Conservation (phyloP, 148 eudicot species). For the Chenopodium suecicum region DNA sequence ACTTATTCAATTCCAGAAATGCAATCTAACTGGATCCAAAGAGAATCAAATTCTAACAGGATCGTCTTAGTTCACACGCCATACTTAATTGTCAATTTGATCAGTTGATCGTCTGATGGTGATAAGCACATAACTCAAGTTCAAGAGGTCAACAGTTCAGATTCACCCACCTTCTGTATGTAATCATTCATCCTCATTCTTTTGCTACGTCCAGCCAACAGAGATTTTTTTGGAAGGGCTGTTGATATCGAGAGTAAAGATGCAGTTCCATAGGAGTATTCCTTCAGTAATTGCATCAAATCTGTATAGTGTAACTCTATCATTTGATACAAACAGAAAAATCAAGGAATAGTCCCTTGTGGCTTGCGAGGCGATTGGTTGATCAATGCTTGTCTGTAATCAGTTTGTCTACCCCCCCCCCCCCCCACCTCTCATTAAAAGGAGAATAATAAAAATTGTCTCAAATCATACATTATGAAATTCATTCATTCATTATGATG, state of each 20-base stretch:
- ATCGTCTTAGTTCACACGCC: not conserved
- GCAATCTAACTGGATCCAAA: slow-evolving; percentile 15
- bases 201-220: slow-evolving; percentile 6
- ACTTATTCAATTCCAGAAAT: slow-evolving; percentile 42
- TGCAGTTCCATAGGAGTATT: not conserved
- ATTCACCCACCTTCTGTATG: slow-evolving; percentile 10
- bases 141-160: not conserved
- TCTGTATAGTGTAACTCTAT: slow-evolving; percentile 26
- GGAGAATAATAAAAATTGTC: no score
- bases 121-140: not conserved
- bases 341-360: not conserved
- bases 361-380: not conserved
- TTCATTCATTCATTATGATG: no score
- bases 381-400: not conserved
- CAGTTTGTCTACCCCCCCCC: not conserved
- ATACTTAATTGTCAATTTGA: not conserved
- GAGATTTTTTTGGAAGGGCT: not conserved
- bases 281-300: slow-evolving; percentile 8
- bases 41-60: slow-evolving; percentile 14
- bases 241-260: not conserved
- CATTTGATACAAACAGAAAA: slow-evolving; percentile 9
- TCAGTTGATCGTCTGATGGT: not conserved
- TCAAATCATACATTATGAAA: no score
- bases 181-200: slow-evolving; percentile 18
- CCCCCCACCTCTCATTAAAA: no score